phyloP scores from a whole-genome alignment of 176 grass and related monocot genomes.

The Panicum miliaceum region DNA sequence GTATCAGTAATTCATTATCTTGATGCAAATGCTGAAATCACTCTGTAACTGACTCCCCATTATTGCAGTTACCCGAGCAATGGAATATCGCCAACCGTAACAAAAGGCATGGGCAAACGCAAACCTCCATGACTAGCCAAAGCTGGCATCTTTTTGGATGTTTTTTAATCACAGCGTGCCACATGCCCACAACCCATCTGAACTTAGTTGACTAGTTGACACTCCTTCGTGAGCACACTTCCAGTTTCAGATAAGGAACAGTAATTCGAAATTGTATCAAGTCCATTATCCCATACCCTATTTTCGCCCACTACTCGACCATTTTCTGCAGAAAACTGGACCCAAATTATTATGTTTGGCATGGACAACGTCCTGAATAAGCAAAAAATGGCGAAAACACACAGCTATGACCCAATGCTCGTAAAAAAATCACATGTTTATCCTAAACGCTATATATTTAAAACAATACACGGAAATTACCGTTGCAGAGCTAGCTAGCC shows the following conservation, averaged over 20 bases:
- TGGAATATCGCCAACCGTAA: neutral
- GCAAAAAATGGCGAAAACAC: too few species aligned
- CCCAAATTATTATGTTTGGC: neutral
- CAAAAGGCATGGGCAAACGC: slow-evolving; percentile 17
- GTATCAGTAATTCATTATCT: too few species aligned
- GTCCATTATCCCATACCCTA: neutral
- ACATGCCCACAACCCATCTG: neutral
- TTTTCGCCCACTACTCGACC: neutral
- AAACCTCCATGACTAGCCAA: neutral
- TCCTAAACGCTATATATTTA: too few species aligned
- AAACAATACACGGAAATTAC: too few species aligned
- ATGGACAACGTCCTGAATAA: too few species aligned
- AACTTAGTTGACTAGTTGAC: neutral
- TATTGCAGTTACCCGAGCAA: neutral
- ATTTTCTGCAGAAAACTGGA: neutral
- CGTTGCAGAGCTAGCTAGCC: neutral
- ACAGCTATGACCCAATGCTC: too few species aligned
- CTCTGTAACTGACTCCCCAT: neutral
- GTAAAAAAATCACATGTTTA: too few species aligned
- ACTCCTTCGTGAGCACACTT: neutral
- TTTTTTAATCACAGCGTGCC: neutral
- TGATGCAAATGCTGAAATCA: neutral
- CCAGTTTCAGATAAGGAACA: neutral
- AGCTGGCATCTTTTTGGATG: neutral
- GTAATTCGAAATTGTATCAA: neutral